These are phyloP conservation scores for Amanita brunnescens DNA, from an alignment of 768 basidiomycete genomes.

Conservation along the genomic window DNA sequence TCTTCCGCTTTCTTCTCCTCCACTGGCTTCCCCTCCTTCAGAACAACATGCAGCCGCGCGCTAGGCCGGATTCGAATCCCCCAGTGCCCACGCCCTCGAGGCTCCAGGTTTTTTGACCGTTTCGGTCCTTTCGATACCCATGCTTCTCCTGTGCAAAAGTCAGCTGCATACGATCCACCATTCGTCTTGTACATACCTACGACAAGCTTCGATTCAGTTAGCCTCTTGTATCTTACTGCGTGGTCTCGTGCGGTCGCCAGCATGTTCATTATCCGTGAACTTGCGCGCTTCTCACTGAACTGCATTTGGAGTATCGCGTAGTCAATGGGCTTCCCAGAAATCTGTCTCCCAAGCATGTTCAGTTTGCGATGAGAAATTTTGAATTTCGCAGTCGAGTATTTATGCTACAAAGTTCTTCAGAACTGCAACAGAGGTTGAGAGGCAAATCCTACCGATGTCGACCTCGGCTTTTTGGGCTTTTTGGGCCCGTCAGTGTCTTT, in stretches of 20 bases:
- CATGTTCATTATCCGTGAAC: slow-evolving; percentile 81
- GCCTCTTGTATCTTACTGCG: slow-evolving; percentile 66
- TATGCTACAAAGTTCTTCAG: slow-evolving; percentile 48
- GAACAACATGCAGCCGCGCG: slow-evolving; percentile 63
- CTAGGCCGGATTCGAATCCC: slow-evolving; percentile 74
- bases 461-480: slow-evolving; percentile 17
- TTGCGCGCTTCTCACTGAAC: slow-evolving; percentile 89
- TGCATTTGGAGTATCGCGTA: slow-evolving; percentile 95
- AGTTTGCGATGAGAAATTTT: slow-evolving; percentile 92
- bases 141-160: slow-evolving; percentile 56
- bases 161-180: neutral
- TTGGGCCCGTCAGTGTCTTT: slow-evolving; percentile 10
- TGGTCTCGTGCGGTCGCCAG: slow-evolving; percentile 82
- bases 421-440: neutral
- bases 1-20: slow-evolving; percentile 58
- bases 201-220: slow-evolving; percentile 64
- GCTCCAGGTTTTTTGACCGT: slow-evolving; percentile 58
- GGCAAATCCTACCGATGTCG: slow-evolving; percentile 18
- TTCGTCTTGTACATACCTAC: slow-evolving; percentile 54
- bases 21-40: slow-evolving; percentile 75
- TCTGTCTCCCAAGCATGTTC: slow-evolving; percentile 79
- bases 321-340: slow-evolving; percentile 88
- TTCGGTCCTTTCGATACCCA: slow-evolving; percentile 88
- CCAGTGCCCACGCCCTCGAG: slow-evolving; percentile 72
- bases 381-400: slow-evolving; percentile 88